Evolutionary conservation across 164 flowering plant species (phyloP).

Genomic region (Platanus orientalis): DNA sequence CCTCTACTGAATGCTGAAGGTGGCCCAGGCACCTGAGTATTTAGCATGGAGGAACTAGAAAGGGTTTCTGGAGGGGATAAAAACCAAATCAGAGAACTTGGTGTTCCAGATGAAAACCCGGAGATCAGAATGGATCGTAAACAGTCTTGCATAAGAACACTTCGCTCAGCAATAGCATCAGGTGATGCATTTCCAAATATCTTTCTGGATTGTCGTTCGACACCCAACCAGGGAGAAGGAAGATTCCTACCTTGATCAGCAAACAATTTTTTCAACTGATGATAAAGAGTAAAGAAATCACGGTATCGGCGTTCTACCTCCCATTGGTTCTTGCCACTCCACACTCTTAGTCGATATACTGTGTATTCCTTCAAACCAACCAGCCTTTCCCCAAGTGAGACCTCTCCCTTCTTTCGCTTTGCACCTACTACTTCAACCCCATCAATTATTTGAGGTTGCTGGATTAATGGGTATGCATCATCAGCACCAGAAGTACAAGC

Average conservation of each 20-base stretch:
- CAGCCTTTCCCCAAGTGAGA: conserved; percentile 85
- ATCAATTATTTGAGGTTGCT: conserved; percentile 46
- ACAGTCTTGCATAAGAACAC: conserved; percentile 85
- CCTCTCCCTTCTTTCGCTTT: conserved; percentile 78
- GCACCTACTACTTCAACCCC: conserved; percentile 87
- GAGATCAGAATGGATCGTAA: conserved; percentile 56
- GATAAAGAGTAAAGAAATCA: conserved; percentile 78
- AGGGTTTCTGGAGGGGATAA: conserved; percentile 52
- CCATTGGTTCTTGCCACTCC: conserved; percentile 77
- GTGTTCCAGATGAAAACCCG: conserved; percentile 33
- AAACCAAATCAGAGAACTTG: conserved; percentile 59
- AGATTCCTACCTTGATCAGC: conserved; percentile 62
- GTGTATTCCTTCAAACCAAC: conserved; percentile 96
- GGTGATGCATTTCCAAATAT: conserved; percentile 91
- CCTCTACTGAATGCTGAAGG: conserved; percentile 13
- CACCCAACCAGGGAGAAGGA: conserved; percentile 77
- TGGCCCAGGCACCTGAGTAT: conserved; percentile 19
- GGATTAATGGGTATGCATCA: conserved; percentile 28
- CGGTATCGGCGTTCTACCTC: conserved; percentile 92
- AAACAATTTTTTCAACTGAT: conserved; percentile 51
- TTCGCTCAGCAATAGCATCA: conserved; percentile 70
- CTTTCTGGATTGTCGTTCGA: conserved; percentile 79
- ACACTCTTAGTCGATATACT: conserved; percentile 65
- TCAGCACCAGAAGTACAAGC: conserved; percentile 75
- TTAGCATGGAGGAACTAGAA: conserved; percentile 35